Conservation (phyloP, 345 rosid genomes). For the Lepidium sativum region DNA sequence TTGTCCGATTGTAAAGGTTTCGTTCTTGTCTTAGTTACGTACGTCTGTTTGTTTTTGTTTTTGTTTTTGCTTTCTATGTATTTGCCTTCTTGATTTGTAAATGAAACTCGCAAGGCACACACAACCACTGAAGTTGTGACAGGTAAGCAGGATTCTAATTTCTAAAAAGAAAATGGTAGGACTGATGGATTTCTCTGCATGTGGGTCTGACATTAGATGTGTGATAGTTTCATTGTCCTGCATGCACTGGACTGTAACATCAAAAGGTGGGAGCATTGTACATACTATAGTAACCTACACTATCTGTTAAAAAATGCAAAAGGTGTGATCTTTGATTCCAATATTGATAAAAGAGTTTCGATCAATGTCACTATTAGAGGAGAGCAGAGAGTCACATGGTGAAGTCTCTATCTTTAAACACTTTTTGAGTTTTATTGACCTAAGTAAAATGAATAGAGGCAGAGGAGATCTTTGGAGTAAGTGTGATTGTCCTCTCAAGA, state of each 20-base stretch:
- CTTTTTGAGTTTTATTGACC: background rate
- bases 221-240: background rate
- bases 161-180: background rate
- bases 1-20: background rate
- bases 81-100: conserved; percentile 1
- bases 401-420: conserved; percentile 9
- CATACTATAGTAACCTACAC: conserved; percentile 4
- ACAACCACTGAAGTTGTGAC: too few species aligned
- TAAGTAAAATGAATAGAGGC: background rate
- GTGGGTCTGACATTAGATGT: background rate
- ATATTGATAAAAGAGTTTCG: background rate
- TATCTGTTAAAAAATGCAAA: conserved; percentile 3
- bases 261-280: background rate
- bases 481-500: conserved; percentile 17
- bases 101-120: too few species aligned
- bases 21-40: background rate
- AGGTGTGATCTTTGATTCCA: background rate
- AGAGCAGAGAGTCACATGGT: conserved; percentile 15
- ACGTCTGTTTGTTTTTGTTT: too few species aligned
- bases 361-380: conserved; percentile 14
- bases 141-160: too few species aligned
- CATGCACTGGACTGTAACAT: background rate
- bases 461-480: conserved; percentile 14
- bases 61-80: background rate
- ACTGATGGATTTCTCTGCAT: background rate